phyloP scores from a whole-genome alignment of 169 alveolate genomes.

The Besnoitia besnoiti region DNA sequence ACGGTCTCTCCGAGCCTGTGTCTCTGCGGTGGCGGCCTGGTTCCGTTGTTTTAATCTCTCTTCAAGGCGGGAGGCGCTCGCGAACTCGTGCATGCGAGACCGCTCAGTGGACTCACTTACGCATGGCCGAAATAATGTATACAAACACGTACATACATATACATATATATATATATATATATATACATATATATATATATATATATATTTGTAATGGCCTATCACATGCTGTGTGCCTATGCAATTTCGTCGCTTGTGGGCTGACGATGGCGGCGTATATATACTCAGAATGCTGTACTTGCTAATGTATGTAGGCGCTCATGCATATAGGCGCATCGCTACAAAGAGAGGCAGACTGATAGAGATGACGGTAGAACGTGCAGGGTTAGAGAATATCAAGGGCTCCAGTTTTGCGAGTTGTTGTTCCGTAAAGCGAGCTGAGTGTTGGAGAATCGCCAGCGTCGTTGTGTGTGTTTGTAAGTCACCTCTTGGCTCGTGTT shows the following conservation, averaged over 20 bases:
- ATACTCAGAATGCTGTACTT: neutral
- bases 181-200: neutral
- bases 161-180: constrained; percentile 6
- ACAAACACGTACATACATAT: neutral
- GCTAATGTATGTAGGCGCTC: neutral
- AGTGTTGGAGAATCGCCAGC: too few species aligned
- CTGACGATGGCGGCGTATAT: neutral
- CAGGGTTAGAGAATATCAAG: neutral
- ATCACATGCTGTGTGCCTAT: neutral
- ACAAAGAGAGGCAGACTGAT: neutral
- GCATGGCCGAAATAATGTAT: neutral
- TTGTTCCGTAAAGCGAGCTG: too few species aligned
- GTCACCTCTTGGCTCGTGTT: neutral
- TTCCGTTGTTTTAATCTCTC: neutral
- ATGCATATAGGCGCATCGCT: neutral
- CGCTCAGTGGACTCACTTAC: neutral
- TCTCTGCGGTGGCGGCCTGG: neutral
- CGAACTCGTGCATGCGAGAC: neutral
- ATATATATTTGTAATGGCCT: neutral
- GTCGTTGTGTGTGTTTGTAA: neutral
- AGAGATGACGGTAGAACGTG: neutral
- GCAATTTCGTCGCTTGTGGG: neutral
- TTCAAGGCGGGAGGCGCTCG: neutral
- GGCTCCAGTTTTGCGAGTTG: neutral
- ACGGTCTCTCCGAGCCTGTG: neutral